phyloP scores from a whole-genome alignment of 306 rosid species.

The Dryas alaskensis region DNA sequence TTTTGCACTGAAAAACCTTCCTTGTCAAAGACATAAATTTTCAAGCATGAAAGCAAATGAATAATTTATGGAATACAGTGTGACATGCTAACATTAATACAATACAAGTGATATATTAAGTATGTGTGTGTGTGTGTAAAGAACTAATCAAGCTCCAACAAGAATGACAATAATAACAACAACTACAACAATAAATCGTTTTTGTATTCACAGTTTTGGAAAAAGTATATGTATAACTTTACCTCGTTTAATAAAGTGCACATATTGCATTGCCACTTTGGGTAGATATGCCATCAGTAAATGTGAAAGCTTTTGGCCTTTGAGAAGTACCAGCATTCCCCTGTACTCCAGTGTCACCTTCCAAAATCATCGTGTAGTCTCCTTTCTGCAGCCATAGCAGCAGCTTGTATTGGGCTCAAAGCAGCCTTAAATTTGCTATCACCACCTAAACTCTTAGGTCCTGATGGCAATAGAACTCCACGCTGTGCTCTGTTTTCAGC shows the following conservation, averaged over 20 bases:
- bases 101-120: background rate
- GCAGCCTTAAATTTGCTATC: constrained; percentile 41
- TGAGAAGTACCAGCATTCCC: constrained; percentile 30
- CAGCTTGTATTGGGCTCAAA: constrained; percentile 66
- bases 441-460: constrained; percentile 58
- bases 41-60: too few species aligned
- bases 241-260: constrained; percentile 58
- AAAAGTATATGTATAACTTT: background rate
- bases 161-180: background rate
- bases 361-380: constrained; percentile 50
- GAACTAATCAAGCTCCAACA: background rate
- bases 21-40: too few species aligned
- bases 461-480: constrained; percentile 45
- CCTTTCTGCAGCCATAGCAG: constrained; percentile 66
- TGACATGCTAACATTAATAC: background rate
- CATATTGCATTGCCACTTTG: constrained; percentile 44
- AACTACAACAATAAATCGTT: too few species aligned
- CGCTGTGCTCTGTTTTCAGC: constrained; percentile 50
- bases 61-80: too few species aligned
- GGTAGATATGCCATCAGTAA: constrained; percentile 17
- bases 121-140: background rate
- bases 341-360: constrained; percentile 22
- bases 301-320: constrained; percentile 14
- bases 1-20: too few species aligned
- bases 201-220: too few species aligned